Base-by-base conservation (phyloP, 352 stramenopile genomes). In the Pythium chondricola region DNA sequence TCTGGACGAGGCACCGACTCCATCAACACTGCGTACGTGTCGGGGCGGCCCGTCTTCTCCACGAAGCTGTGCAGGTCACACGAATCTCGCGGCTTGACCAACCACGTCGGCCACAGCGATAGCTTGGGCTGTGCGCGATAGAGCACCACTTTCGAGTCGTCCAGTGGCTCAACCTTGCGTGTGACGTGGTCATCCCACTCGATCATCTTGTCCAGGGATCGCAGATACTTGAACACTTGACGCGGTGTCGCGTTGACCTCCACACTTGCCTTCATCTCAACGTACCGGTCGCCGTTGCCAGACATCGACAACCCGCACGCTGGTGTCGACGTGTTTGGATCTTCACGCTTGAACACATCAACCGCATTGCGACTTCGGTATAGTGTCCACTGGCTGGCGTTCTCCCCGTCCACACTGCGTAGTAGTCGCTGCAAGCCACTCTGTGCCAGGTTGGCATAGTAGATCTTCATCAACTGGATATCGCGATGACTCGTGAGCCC, bases 31-130 rank as follows among this genome's bases (percentile, higher is more conserved):
- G 59, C 75, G 44, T 76, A 87, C 13, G 78, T 90, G 43, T 86
- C 62, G 6, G 46, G 52, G 13, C 63, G 61, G n/a, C 74, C 73
- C 4, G 78, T 88, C 33, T 80, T 80, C 25, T 81, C 67, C 21
- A 90, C 69, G 38, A 90, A 90, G 43, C 71, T 84, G 48, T 84
- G 69, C n/a, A 90, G 61, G 47, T 90, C 78, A 48, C 78, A 90
- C 39, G 78, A 88, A 48, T 90, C 78, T 11, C 78, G 73, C 21
- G 78, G 78, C 31, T 87, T 90, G 25, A 90, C 78, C 16, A 90
- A 59, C 78, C 78, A 90, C 20, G 73, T 67, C 20, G 78, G 78
- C 78, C 78, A 90, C n/a, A 83, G 59, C 10, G 78, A 90, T 11
- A 90, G 52, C 51, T 84, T 82, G 5, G 63, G 65, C 46, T 84